These are phyloP conservation scores for Chrysanthemum seticuspe DNA, from an alignment of 129 eudicot genomes.

Conservation along the genomic window DNA sequence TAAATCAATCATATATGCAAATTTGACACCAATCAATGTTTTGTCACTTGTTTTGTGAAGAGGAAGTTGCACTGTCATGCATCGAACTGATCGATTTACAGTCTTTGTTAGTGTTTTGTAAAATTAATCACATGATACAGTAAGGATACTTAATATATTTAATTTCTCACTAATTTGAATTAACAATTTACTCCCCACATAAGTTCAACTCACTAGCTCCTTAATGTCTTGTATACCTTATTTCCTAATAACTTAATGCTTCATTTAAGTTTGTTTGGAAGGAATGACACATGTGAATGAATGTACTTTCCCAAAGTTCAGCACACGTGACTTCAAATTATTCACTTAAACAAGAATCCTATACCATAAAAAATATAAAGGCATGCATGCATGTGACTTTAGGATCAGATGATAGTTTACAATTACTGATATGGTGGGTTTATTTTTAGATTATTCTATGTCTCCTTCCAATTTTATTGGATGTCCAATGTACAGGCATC, in stretches of 20 bases:
- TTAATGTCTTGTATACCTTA: constrained; percentile 16
- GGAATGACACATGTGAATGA: constrained; percentile 69
- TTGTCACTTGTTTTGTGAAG: no score
- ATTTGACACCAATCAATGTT: no score
- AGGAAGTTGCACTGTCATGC: no score
- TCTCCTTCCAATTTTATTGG: constrained; percentile 14
- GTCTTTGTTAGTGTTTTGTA: not conserved
- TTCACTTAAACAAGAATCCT: constrained; percentile 33
- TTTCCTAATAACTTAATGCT: constrained; percentile 38
- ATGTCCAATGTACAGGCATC: constrained; percentile 6
- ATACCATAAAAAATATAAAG: constrained; percentile 1
- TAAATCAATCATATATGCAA: no score
- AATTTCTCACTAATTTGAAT: not conserved
- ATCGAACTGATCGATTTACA: constrained; percentile 1
- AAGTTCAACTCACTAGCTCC: constrained; percentile 13
- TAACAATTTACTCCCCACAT: constrained; percentile 16
- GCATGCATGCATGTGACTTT: not conserved
- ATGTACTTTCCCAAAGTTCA: constrained; percentile 50
- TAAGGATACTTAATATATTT: not conserved
- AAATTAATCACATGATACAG: not conserved
- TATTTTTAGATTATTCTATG: not conserved
- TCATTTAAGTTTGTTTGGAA: constrained; percentile 35
- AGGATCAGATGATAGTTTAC: not conserved
- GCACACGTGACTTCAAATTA: constrained; percentile 53
- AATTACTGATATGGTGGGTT: not conserved